Percentiles rank a stretch among this genome's conserved stretches.
phyloP scores from a whole-genome alignment of 352 stramenopile species.

The Phytophthora sp. region DNA sequence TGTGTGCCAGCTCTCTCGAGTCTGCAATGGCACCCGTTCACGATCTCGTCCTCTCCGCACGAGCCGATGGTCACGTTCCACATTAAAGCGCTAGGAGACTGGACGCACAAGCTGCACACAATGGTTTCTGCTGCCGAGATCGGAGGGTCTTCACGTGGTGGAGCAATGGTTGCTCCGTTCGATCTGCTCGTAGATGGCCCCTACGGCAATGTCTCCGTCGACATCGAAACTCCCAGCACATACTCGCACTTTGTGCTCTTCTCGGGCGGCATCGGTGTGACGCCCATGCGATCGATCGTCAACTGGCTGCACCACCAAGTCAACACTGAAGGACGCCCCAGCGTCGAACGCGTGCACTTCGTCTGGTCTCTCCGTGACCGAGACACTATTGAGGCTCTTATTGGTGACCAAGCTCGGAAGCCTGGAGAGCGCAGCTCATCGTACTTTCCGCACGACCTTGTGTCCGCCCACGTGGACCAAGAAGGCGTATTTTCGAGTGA shows the following conservation, averaged over 20 bases:
- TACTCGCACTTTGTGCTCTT: slow-evolving; percentile 18
- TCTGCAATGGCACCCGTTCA: slow-evolving; percentile 87
- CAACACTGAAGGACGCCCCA: not conserved
- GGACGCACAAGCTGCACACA: slow-evolving; percentile 46
- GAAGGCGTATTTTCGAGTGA: slow-evolving; percentile 35
- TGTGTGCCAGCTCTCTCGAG: slow-evolving; percentile 61
- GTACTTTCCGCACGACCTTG: slow-evolving; percentile 23
- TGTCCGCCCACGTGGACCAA: not conserved
- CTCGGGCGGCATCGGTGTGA: slow-evolving; percentile 15
- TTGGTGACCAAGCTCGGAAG: not conserved
- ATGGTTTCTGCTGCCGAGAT: not conserved
- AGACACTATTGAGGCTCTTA: slow-evolving; percentile 29
- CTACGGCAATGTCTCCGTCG: slow-evolving; percentile 34
- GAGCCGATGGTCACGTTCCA: slow-evolving; percentile 65
- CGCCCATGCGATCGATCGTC: slow-evolving; percentile 15
- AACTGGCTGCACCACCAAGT: slow-evolving; percentile 27
- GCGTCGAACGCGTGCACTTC: slow-evolving; percentile 39
- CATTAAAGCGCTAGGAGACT: slow-evolving; percentile 59
- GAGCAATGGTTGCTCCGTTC: slow-evolving; percentile 1
- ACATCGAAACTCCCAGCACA: not conserved
- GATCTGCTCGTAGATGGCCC: slow-evolving; percentile 47
- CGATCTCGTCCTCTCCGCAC: slow-evolving; percentile 66
- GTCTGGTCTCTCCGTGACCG: slow-evolving; percentile 47
- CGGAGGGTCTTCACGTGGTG: not conserved
- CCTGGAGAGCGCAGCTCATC: not conserved